Conservation (phyloP, 495 filamentous ascomycete species). For the Cairneyella variabilis region DNA sequence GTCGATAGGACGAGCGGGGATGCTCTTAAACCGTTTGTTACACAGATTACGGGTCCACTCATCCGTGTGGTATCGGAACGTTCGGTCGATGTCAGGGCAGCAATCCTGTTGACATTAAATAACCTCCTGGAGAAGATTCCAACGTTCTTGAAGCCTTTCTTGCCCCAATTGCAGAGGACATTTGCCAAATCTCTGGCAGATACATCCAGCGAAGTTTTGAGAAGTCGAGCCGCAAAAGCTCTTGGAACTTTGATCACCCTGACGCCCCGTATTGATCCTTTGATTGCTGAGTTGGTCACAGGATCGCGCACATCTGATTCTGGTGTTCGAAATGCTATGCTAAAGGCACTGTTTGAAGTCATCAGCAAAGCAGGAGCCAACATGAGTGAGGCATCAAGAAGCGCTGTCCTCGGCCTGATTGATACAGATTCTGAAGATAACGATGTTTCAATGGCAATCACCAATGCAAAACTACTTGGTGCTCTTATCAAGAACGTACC, state of each 20-base stretch:
- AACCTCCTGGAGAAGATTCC: conserved; percentile 97
- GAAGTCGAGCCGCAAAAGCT: conserved; percentile 89
- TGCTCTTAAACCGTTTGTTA: conserved; percentile 88
- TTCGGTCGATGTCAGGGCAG: conserved; percentile 91
- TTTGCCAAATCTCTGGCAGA: conserved; percentile 96
- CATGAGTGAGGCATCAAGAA: conserved; percentile 87
- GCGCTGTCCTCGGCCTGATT: conserved; percentile 77
- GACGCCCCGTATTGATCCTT: conserved; percentile 90
- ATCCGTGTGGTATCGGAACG: conserved; percentile 96
- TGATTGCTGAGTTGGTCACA: conserved; percentile 80
- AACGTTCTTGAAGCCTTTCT: conserved; percentile 89
- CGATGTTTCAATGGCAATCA: conserved; percentile 75
- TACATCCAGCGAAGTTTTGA: conserved; percentile 81
- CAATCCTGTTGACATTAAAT: conserved; percentile 90
- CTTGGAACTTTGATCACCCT: conserved; percentile 93
- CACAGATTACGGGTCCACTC: conserved; percentile 93
- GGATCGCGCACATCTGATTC: conserved; percentile 86
- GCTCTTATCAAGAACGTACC: conserved; percentile 82
- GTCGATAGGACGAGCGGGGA: conserved; percentile 83
- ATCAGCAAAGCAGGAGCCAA: conserved; percentile 89
- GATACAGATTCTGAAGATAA: conserved; percentile 75
- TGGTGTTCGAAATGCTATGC: conserved; percentile 93
- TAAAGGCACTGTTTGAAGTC: conserved; percentile 94
- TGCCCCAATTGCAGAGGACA: conserved; percentile 93
- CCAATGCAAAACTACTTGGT: conserved; percentile 83